Percentiles rank a stretch among this genome's conserved stretches.
Conservation (phyloP, 2,329 filamentous ascomycete species). For the Camillea tinctor region DNA sequence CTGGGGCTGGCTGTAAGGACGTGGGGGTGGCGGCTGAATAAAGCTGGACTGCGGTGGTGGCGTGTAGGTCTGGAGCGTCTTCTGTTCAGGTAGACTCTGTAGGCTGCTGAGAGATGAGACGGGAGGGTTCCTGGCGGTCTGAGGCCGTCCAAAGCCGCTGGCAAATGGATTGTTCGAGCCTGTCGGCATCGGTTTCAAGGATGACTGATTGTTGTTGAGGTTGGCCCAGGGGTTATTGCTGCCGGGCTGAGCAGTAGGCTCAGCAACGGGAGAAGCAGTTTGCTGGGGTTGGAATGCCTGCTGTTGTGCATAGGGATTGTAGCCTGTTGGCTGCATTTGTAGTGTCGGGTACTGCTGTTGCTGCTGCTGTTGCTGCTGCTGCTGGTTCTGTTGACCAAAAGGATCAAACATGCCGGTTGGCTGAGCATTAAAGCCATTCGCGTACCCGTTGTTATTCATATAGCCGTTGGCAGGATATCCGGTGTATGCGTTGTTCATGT, state of each 20-base stretch:
- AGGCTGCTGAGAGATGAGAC: conserved; percentile 69
- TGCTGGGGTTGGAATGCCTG: conserved; percentile 45
- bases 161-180: conserved; percentile 99
- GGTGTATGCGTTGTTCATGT: conserved; percentile 50
- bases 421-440: conserved; percentile 67
- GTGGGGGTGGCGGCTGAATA: conserved; percentile 41
- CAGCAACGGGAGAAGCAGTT: conserved; percentile 44
- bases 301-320: conserved; percentile 54
- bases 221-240: conserved; percentile 94
- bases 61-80: conserved; percentile 60
- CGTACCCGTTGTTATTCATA: conserved; percentile 63
- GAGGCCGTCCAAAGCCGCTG: conserved; percentile 63
- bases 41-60: conserved; percentile 42
- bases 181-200: conserved; percentile 79
- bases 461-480: conserved; percentile 67
- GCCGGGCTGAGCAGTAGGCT: conserved; percentile 68
- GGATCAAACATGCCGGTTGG: conserved; percentile 68
- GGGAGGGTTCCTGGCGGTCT: conserved; percentile 53
- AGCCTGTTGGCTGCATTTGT: conserved; percentile 52
- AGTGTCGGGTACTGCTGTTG: conserved; percentile 36
- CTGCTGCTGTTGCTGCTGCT: conserved; percentile 40
- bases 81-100: conserved; percentile 69
- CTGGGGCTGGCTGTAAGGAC: conserved; percentile 38
- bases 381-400: conserved; percentile 56
- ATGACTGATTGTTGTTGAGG: conserved; percentile 54